Evolutionary conservation across 2,329 filamentous ascomycete genomes (phyloP), one percentile per base, ranked within the genome.

Genomic region (Venturia oleaginea): DNA sequence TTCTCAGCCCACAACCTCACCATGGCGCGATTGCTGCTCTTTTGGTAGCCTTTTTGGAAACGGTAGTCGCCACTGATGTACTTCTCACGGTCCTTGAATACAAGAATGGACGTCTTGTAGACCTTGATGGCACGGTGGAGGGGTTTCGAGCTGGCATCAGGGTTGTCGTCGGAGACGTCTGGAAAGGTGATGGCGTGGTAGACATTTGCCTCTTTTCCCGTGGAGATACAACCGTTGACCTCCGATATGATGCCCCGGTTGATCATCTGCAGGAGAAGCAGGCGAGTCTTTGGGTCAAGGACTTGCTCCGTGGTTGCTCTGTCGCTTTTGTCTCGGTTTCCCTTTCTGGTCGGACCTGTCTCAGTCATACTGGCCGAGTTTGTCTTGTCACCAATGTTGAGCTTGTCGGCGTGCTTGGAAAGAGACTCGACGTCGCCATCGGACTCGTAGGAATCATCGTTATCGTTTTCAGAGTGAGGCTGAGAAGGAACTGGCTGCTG

Each of bases 1-100:
- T 99, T 99, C 78, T 99, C 93, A 0, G 95, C 95, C 94, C 94
- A 99, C 30, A 97, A 82, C 76, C 96, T 96, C 69, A 99, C 93
- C 93, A 97, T 97, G 69, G 93, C 92, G 60, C 92, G 86, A 78
- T 92, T 96, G 77, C 92, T 96, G 69, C 89, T 89, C 80, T 97
- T 97, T 78, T 93, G 94, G 74, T 93, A 94, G 61, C 93, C 93
- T 67, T 86, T 83, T 69, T 91, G 86, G 81, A 99, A 99, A 30
- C 94, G 84, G 77, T 92, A 92, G 77, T 99, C 94, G 68, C 94
- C 94, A 0, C 89, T 89, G 67, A 99, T 94, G 76, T 99, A 99
- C 71, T 92, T 89, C 77, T 97, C 92, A 65, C 94, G 85, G 77
- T 99, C 94, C 79, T 97, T 97, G 85, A 99, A 99, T 30, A 95